Evolutionary conservation across 1,139 yeast genomes (phyloP).

Genomic region (Sugiyamaella castrensis): DNA sequence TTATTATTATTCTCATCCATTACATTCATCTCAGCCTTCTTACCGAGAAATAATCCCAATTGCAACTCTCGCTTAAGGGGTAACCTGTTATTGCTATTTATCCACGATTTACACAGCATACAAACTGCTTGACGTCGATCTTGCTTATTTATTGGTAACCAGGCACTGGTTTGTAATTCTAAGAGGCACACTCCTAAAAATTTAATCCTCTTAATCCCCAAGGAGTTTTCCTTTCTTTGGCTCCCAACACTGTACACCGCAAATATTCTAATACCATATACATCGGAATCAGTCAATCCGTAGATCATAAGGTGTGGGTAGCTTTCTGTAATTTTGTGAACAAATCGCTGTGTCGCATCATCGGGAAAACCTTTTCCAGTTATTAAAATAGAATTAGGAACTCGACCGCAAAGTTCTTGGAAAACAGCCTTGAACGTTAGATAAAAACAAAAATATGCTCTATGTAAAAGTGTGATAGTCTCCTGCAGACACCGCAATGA

Average conservation of each 20-base stretch:
- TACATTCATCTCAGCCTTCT: conserved; percentile 60
- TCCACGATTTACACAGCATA: conserved; percentile 24
- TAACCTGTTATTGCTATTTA: conserved; percentile 17
- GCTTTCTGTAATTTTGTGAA: conserved; percentile 48
- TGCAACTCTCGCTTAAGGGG: conserved; percentile 49
- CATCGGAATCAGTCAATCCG: conserved; percentile 58
- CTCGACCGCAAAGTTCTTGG: conserved; percentile 22
- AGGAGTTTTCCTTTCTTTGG: conserved; percentile 4
- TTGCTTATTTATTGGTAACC: conserved; percentile 37
- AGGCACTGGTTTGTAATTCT: conserved; percentile 40
- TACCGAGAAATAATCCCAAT: conserved; percentile 49
- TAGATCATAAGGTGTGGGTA: conserved; percentile 50
- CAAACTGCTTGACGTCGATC: conserved; percentile 35
- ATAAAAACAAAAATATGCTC: not conserved
- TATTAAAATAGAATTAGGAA: conserved; percentile 38
- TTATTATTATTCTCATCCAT: not conserved
- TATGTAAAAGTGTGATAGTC: no score
- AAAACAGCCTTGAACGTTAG: conserved; percentile 30
- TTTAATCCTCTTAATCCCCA: conserved; percentile 21
- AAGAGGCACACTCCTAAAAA: conserved; percentile 42
- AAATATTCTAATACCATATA: conserved; percentile 64
- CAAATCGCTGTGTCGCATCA: conserved; percentile 57
- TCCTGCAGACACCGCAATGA: no score
- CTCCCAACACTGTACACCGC: conserved; percentile 41
- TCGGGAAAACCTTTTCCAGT: conserved; percentile 76